phyloP scores from a whole-genome alignment of 2,329 filamentous ascomycete genomes.

The Chaetomium sp. region DNA sequence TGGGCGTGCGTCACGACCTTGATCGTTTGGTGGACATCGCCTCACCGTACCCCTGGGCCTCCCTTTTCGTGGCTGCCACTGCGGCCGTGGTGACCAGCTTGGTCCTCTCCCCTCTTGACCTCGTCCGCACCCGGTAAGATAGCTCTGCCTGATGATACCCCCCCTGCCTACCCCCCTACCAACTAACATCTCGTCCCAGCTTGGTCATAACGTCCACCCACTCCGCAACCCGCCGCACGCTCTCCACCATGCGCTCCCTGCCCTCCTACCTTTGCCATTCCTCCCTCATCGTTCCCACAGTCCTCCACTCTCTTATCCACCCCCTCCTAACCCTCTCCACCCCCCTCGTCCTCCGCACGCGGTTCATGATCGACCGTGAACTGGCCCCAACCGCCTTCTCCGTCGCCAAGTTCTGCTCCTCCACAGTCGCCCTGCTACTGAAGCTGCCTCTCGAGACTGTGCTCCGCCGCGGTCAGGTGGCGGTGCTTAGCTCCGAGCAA shows the following conservation, averaged over 20 bases:
- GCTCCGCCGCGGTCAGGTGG: constrained; percentile 78
- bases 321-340: constrained; percentile 76
- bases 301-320: constrained; percentile 79
- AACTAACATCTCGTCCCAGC: constrained; percentile 31
- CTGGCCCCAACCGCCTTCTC: constrained; percentile 77
- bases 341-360: constrained; percentile 78
- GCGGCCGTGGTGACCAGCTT: constrained; percentile 68
- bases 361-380: constrained; percentile 75
- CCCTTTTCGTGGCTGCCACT: constrained; percentile 63
- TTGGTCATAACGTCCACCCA: constrained; percentile 77
- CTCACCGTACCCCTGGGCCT: constrained; percentile 74
- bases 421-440: constrained; percentile 72
- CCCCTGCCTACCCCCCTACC: background rate
- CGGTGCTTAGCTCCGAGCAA: constrained; percentile 53
- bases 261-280: constrained; percentile 70
- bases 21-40: constrained; percentile 68
- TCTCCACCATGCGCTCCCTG: constrained; percentile 69
- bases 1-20: constrained; percentile 67
- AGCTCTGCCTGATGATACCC: constrained; percentile 17
- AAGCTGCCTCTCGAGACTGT: constrained; percentile 91
- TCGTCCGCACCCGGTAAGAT: constrained; percentile 69
- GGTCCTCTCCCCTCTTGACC: constrained; percentile 78
- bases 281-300: constrained; percentile 70
- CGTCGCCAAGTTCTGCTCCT: constrained; percentile 73
- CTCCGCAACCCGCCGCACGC: constrained; percentile 66